Conservation (phyloP, 2,329 filamentous ascomycete species). For the Colletotrichum horii region DNA sequence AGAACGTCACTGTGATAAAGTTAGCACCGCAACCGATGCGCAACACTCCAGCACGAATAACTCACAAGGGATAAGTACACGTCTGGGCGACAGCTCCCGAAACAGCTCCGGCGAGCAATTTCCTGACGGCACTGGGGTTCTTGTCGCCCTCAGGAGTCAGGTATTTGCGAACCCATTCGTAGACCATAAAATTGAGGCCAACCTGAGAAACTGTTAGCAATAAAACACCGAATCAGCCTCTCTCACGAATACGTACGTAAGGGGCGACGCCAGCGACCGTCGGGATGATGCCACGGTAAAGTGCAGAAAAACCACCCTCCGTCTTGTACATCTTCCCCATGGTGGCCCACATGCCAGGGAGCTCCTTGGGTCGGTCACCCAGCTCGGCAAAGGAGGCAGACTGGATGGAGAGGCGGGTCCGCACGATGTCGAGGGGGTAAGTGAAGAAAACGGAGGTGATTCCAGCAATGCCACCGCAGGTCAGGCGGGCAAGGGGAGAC, state of each 20-base stretch:
- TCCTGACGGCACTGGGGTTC: slow-evolving; percentile 79
- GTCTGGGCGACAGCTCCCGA: slow-evolving; percentile 98
- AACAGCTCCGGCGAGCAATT: slow-evolving; percentile 87
- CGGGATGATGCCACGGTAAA: slow-evolving; percentile 95
- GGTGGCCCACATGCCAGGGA: slow-evolving; percentile 93
- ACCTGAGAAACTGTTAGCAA: slow-evolving; percentile 59
- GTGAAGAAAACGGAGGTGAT: slow-evolving; percentile 95
- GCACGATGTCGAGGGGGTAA: slow-evolving; percentile 96
- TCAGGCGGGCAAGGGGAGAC: slow-evolving; percentile 73
- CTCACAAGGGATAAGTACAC: slow-evolving; percentile 97
- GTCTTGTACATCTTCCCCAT: slow-evolving; percentile 85
- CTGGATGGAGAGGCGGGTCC: slow-evolving; percentile 94
- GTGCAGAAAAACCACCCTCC: slow-evolving; percentile 81
- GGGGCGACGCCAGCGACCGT: slow-evolving; percentile 95
- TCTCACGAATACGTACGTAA: slow-evolving; percentile 64
- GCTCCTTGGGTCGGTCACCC: slow-evolving; percentile 64
- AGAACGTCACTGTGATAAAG: slow-evolving; percentile 74
- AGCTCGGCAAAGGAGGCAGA: slow-evolving; percentile 92
- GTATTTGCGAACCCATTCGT: slow-evolving; percentile 84
- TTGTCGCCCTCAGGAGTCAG: slow-evolving; percentile 88
- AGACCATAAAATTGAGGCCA: slow-evolving; percentile 98
- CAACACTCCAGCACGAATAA: slow-evolving; percentile 21
- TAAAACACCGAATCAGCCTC: background rate
- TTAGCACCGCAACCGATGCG: slow-evolving; percentile 25
- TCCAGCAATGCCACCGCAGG: slow-evolving; percentile 91